Evolutionary conservation across 352 stramenopile species (phyloP), one percentile per base, ranked within the genome.

Genomic region (Globisporangium emineosum): DNA sequence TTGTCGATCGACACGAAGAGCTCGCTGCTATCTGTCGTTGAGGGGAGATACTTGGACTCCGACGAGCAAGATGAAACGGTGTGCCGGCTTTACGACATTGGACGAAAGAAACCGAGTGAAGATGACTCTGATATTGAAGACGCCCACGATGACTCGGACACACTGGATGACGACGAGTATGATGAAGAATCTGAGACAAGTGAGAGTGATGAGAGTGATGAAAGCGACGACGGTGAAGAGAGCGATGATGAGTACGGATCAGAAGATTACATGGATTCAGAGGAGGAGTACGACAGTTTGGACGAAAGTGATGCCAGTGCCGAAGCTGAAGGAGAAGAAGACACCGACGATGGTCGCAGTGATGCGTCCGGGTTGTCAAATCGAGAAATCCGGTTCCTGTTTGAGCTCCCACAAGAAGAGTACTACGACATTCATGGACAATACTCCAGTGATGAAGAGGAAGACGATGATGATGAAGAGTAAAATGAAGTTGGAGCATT

Each of bases 121-220:
- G 88, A 91, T 57, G 89, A 97, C 60, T 97, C 89, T 8, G 89
- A 97, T 61, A 71, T 89, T 21, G 89, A 97, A 66, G 83, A 93
- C 56, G 82, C 66, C 12, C 67, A 87, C 15, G 82, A 88, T 8
- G 83, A 86, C 3, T 90, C 80, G 30, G 82, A 91, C 40, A 75
- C 76, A 5, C 71, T 91, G 55, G 83, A 94, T 19, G 83, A 92
- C 50, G 83, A 92, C 43, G 86, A 94, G 51, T 92, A 87, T 43
- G 86, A 93, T 49, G 73, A 91, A 45, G 83, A 90, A 47, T 90
- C 71, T 2, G 58, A 79, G 3, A 67, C 61, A n/a, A 70, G 78
- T 4, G 72, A 77, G 19, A 68, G 80, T 10, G 74, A 77, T 1
- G 76, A 76, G 2, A 73, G 73, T 8, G 77, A 80, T 12, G 77